Evolutionary conservation across 2,329 filamentous ascomycete species (phyloP).

Genomic region (Clonostachys solani): DNA sequence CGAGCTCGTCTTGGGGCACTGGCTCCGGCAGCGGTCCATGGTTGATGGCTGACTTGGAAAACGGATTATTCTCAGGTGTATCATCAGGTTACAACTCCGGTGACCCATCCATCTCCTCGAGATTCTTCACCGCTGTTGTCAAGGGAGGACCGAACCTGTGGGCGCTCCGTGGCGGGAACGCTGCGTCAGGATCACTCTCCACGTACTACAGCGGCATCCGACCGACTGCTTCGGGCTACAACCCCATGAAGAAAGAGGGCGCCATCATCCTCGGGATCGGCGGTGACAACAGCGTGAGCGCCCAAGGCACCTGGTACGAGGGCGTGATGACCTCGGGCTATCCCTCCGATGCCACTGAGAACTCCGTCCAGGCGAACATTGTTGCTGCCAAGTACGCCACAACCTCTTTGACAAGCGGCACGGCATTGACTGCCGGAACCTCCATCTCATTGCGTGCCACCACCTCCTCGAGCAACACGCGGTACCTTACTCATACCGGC

Average conservation of each 20-base stretch:
- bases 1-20: slow-evolving; percentile 38
- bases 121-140: slow-evolving; percentile 52
- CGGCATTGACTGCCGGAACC: too few relatives aligned
- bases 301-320: slow-evolving; percentile 62
- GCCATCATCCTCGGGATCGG: slow-evolving; percentile 65
- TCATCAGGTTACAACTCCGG: slow-evolving; percentile 38
- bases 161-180: slow-evolving; percentile 55
- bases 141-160: slow-evolving; percentile 54
- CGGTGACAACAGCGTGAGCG: slow-evolving; percentile 58
- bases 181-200: slow-evolving; percentile 46
- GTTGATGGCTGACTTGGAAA: slow-evolving; percentile 68
- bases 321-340: slow-evolving; percentile 61
- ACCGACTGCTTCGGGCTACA: slow-evolving; percentile 38
- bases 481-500: too few relatives aligned
- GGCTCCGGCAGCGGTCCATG: slow-evolving; percentile 58
- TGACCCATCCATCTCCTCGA: slow-evolving; percentile 45
- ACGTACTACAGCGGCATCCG: slow-evolving; percentile 56
- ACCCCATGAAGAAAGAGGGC: slow-evolving; percentile 61
- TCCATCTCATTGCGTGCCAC: too few relatives aligned
- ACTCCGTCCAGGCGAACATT: slow-evolving; percentile 54
- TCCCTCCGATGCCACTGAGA: slow-evolving; percentile 54
- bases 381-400: slow-evolving; percentile 53
- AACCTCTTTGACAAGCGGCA: too few relatives aligned
- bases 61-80: slow-evolving; percentile 57
- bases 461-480: too few relatives aligned